phyloP scores from a whole-genome alignment of 106 monocot species.

The Allium cepa region DNA sequence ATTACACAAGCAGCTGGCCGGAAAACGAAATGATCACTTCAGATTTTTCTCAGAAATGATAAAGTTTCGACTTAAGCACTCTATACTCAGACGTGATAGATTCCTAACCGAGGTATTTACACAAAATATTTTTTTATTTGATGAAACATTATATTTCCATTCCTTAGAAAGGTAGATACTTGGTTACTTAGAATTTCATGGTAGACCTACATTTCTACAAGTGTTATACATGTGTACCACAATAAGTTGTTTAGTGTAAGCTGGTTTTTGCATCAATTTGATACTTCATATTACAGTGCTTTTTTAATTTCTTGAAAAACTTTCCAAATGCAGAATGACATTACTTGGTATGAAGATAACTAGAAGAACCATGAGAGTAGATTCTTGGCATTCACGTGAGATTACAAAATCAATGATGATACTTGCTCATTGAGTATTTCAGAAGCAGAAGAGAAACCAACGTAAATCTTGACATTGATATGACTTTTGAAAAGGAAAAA shows the following conservation, averaged over 20 bases:
- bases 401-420: not conserved
- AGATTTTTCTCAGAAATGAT: constrained; percentile 89
- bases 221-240: no score
- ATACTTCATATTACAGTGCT: no score
- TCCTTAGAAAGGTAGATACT: no score
- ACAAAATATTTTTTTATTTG: not conserved
- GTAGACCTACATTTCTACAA: no score
- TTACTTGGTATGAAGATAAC: constrained; percentile 89
- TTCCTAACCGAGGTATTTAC: constrained; percentile 65
- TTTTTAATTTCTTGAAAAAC: no score
- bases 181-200: no score
- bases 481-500: no score
- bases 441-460: no score
- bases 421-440: not conserved
- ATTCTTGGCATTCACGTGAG: constrained; percentile 97
- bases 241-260: no score
- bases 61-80: constrained; percentile 63
- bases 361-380: constrained; percentile 92
- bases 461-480: no score
- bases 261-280: no score
- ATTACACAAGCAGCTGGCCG: constrained; percentile 57
- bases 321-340: constrained; percentile 57
- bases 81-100: constrained; percentile 45
- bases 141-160: no score
- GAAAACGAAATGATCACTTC: constrained; percentile 49